Evolutionary conservation across 176 grass and related monocot species (phyloP).

Genomic region (Zea mays): DNA sequence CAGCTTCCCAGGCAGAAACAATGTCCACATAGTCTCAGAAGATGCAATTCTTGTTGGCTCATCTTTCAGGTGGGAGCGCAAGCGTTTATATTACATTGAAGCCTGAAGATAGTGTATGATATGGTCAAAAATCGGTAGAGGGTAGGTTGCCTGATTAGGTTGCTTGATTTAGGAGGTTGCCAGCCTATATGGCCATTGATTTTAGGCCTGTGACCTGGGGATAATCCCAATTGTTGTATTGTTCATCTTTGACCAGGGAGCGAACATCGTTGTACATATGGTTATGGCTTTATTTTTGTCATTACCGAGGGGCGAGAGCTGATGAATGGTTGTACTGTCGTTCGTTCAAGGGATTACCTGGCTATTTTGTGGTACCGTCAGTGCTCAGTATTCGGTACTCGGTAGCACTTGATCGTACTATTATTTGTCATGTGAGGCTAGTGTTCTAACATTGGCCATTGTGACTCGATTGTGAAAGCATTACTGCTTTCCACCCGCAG

Average conservation of each 20-base stretch:
- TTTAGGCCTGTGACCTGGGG: constrained; percentile 49
- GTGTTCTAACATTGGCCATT: background rate
- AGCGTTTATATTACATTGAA: background rate
- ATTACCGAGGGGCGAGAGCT: constrained; percentile 12
- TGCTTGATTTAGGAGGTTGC: constrained; percentile 41
- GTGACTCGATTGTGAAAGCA: no score
- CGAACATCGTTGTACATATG: constrained; percentile 47
- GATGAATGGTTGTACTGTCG: background rate
- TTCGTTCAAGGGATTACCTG: constrained; percentile 7
- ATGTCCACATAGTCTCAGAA: constrained; percentile 46
- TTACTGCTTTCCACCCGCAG: no score
- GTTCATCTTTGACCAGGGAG: constrained; percentile 28
- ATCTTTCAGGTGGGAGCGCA: constrained; percentile 21
- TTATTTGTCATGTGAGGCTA: background rate
- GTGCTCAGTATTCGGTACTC: no score
- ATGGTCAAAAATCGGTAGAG: constrained; percentile 21
- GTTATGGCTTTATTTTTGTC: constrained; percentile 26
- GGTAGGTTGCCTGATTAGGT: constrained; percentile 47
- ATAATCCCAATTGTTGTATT: constrained; percentile 40
- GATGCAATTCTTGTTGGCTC: constrained; percentile 7
- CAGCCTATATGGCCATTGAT: constrained; percentile 47
- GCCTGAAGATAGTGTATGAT: constrained; percentile 11
- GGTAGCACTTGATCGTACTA: no score
- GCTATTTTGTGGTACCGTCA: background rate
- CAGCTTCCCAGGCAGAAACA: constrained; percentile 48